Conservation (phyloP, 257 asterid species). For the Capsicum pubescens region DNA sequence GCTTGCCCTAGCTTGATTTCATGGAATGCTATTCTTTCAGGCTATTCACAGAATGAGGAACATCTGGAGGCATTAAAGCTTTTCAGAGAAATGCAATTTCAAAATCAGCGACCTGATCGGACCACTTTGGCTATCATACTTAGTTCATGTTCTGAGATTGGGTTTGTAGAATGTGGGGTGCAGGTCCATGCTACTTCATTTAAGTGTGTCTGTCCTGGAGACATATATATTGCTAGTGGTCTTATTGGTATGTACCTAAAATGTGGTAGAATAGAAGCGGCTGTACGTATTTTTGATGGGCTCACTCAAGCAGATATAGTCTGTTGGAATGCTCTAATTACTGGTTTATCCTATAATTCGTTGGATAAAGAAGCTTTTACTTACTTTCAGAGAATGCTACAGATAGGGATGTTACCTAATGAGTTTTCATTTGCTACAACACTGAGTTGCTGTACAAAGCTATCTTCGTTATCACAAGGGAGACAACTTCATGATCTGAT, state of each 20-base stretch:
- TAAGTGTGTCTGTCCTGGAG: not conserved
- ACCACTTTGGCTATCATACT: constrained; percentile 37
- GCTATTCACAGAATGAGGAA: constrained; percentile 38
- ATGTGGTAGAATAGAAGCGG: constrained; percentile 26
- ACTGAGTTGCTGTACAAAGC: constrained; percentile 30
- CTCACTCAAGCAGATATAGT: constrained; percentile 24
- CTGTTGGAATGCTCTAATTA: constrained; percentile 26
- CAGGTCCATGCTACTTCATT: constrained; percentile 29
- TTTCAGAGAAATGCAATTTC: constrained; percentile 33
- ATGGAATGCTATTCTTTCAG: constrained; percentile 33
- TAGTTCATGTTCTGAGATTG: constrained; percentile 33
- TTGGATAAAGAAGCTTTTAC: constrained; percentile 25
- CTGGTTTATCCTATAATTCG: constrained; percentile 24
- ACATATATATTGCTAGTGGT: constrained; percentile 26
- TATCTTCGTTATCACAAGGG: constrained; percentile 34
- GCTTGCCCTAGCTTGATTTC: constrained; percentile 27
- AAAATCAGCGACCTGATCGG: constrained; percentile 35
- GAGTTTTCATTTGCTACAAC: constrained; percentile 23
- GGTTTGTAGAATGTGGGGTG: constrained; percentile 9
- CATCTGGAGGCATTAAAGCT: constrained; percentile 37
- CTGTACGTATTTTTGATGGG: constrained; percentile 24
- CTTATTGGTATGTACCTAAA: constrained; percentile 29
- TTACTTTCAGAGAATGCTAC: constrained; percentile 23
- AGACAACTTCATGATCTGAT: constrained; percentile 34
- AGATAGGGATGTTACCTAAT: constrained; percentile 26